phyloP scores from a whole-genome alignment of 2,329 filamentous ascomycete genomes.

The Bisporella sp. region DNA sequence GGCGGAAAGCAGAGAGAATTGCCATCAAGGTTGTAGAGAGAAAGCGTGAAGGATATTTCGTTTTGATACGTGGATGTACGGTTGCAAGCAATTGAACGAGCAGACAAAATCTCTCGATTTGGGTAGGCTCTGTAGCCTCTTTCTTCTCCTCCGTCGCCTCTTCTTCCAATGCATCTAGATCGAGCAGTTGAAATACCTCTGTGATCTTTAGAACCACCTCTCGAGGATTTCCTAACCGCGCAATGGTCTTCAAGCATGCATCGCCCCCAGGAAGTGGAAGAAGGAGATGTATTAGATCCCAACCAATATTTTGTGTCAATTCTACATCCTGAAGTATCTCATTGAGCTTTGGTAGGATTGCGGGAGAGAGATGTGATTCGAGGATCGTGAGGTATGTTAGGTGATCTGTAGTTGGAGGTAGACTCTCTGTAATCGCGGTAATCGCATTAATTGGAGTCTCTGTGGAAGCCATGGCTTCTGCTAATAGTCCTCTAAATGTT shows the following conservation, averaged over 20 bases:
- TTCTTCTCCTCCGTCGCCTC: slow-evolving; percentile 15
- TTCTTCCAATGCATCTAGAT: slow-evolving; percentile 35
- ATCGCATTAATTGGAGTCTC: slow-evolving; percentile 11
- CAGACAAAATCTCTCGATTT: slow-evolving; percentile 52
- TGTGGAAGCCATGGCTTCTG: neutral
- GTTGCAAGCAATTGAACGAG: slow-evolving; percentile 67
- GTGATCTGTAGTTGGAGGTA: slow-evolving; percentile 51
- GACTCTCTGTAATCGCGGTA: slow-evolving; percentile 23
- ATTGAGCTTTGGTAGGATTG: slow-evolving; percentile 60
- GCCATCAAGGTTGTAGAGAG: slow-evolving; percentile 70
- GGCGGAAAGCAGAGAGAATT: slow-evolving; percentile 59
- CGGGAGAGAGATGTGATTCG: slow-evolving; percentile 62
- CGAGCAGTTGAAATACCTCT: slow-evolving; percentile 58
- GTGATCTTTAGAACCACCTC: slow-evolving; percentile 78
- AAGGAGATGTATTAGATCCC: slow-evolving; percentile 75
- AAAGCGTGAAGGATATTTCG: slow-evolving; percentile 72
- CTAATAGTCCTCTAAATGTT: too few species aligned
- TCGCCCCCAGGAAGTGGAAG: slow-evolving; percentile 62
- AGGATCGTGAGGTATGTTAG: slow-evolving; percentile 75
- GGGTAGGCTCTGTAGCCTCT: slow-evolving; percentile 15
- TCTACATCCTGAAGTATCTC: slow-evolving; percentile 60
- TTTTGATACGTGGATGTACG: slow-evolving; percentile 67
- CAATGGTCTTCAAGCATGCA: slow-evolving; percentile 65
- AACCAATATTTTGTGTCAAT: slow-evolving; percentile 71
- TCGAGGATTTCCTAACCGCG: slow-evolving; percentile 69